Percentiles rank a stretch among this genome's conserved stretches.
These are phyloP conservation scores for Gautieria morchelliformis DNA, from an alignment of 768 basidiomycete genomes.

Conservation along the genomic window DNA sequence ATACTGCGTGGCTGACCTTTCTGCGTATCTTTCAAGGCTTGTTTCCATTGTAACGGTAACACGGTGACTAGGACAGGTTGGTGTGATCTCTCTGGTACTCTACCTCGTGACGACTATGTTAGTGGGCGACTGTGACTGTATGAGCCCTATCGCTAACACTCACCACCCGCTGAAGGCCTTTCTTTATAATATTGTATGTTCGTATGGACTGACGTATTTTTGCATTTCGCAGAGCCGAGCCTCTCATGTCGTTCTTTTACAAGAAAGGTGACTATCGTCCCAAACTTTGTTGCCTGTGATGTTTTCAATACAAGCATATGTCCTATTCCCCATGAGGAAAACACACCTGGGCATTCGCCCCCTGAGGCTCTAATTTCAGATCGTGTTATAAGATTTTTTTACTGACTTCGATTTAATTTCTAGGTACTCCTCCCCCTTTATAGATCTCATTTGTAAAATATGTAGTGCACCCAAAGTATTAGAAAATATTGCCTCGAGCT, in stretches of 20 bases:
- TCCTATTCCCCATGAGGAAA: not conserved
- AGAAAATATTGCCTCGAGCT: no score
- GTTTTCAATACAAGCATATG: conserved; percentile 9
- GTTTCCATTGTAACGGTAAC: not conserved
- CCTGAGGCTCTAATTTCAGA: no score
- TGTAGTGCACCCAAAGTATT: no score
- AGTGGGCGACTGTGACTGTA: not conserved
- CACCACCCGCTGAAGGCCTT: not conserved
- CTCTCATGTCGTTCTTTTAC: not conserved
- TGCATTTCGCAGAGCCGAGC: not conserved
- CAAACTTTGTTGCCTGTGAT: not conserved
- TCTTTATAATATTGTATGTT: not conserved
- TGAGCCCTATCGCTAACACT: not conserved
- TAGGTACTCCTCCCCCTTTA: not conserved
- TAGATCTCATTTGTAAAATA: no score
- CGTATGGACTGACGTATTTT: not conserved
- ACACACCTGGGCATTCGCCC: not conserved
- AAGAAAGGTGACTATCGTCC: not conserved
- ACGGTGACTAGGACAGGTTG: not conserved
- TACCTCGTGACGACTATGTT: not conserved
- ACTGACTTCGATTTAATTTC: no score
- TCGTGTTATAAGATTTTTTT: no score
- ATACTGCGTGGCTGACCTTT: not conserved
- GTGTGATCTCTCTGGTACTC: not conserved
- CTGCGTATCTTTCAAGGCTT: not conserved